These are phyloP conservation scores for Epichloe sp. DNA, from an alignment of 2,329 filamentous ascomycete genomes.

Conservation along the genomic window DNA sequence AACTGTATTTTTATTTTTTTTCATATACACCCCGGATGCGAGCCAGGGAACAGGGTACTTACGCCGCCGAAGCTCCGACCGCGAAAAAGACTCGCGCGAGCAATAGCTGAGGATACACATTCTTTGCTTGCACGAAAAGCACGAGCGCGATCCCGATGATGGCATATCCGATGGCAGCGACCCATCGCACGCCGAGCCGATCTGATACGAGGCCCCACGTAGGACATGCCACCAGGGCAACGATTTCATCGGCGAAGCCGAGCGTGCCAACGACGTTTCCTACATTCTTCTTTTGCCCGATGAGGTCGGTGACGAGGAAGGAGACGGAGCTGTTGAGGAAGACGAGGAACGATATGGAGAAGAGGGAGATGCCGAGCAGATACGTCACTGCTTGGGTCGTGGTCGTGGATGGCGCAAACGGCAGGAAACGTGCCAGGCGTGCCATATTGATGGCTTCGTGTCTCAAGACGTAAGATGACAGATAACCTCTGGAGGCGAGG, in stretches of 20 bases:
- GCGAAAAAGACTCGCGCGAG: slow-evolving; percentile 80
- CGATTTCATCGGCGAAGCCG: slow-evolving; percentile 72
- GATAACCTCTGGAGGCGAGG: slow-evolving; percentile 6
- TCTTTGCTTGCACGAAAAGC: slow-evolving; percentile 71
- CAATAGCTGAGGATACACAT: slow-evolving; percentile 80
- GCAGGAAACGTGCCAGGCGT: slow-evolving; percentile 33
- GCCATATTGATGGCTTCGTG: slow-evolving; percentile 15
- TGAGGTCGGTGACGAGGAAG: slow-evolving; percentile 73
- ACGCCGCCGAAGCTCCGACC: slow-evolving; percentile 80
- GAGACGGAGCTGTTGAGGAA: slow-evolving; percentile 77
- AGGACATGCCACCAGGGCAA: slow-evolving; percentile 69
- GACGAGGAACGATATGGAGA: slow-evolving; percentile 80
- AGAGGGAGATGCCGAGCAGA: slow-evolving; percentile 68
- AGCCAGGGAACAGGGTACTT: slow-evolving; percentile 17
- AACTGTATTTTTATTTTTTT: neutral
- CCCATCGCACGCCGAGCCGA: slow-evolving; percentile 59
- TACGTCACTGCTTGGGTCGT: slow-evolving; percentile 56
- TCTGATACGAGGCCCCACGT: slow-evolving; percentile 69
- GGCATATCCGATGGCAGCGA: slow-evolving; percentile 64
- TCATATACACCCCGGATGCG: neutral
- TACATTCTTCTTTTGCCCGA: slow-evolving; percentile 59
- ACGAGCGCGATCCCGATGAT: slow-evolving; percentile 68
- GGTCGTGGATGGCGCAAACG: slow-evolving; percentile 48
- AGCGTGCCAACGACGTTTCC: slow-evolving; percentile 75
- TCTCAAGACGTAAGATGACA: neutral